A percentile compares a stretch with the other conserved stretches of the same genome.
Conservation (phyloP, 176 grass and related monocot genomes). For the Phragmites australis region DNA sequence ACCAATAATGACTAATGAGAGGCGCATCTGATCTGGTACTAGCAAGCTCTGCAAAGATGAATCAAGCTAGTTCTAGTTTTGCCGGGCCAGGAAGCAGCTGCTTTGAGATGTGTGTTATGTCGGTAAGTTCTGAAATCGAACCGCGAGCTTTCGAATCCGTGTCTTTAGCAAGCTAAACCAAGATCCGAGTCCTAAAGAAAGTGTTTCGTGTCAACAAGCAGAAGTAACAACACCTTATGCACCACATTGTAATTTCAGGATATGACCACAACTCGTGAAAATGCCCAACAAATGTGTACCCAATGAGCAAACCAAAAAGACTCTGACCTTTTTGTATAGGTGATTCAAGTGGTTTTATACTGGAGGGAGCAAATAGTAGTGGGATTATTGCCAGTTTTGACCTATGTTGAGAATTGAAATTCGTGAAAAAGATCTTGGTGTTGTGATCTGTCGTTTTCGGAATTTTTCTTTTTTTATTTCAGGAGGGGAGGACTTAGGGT, state of each 20-base stretch:
- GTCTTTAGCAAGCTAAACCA: too few species aligned
- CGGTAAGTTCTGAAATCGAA: neutral
- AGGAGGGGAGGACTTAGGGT: too few species aligned
- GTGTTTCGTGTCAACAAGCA: too few species aligned
- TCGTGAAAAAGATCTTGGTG: too few species aligned
- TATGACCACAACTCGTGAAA: neutral
- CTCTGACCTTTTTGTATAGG: neutral
- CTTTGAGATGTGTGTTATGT: neutral
- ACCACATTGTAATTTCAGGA: too few species aligned
- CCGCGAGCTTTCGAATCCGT: neutral
- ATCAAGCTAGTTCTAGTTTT: neutral
- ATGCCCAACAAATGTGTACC: neutral
- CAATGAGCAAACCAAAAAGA: neutral
- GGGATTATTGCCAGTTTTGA: neutral
- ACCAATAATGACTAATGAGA: neutral
- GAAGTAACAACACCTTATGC: too few species aligned
- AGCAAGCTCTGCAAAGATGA: neutral
- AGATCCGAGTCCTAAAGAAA: too few species aligned
- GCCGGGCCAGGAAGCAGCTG: too few species aligned
- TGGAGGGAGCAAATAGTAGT: neutral
- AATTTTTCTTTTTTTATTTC: too few species aligned
- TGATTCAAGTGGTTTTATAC: neutral
- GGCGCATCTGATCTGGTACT: neutral
- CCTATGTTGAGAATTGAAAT: neutral
- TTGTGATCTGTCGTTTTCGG: too few species aligned